These are phyloP conservation scores for Colletotrichum cuscutae DNA, from an alignment of 2,329 filamentous ascomycete species.

Conservation along the genomic window DNA sequence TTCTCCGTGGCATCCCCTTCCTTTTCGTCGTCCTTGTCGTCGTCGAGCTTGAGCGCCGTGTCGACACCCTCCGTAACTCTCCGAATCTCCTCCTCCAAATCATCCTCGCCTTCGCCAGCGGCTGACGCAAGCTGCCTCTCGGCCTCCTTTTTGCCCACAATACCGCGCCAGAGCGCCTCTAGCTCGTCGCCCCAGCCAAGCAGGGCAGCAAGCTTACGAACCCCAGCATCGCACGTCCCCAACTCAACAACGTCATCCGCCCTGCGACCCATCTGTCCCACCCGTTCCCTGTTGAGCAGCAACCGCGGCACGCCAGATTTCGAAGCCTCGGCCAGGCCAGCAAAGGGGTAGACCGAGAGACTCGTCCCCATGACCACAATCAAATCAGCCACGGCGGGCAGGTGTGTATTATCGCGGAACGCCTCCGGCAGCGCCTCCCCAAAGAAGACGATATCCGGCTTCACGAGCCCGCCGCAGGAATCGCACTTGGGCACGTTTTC, in stretches of 20 bases:
- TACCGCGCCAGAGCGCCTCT: conserved; percentile 76
- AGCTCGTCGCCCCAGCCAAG: conserved; percentile 90
- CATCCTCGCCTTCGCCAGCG: conserved; percentile 44
- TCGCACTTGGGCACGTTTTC: conserved; percentile 78
- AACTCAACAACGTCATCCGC: conserved; percentile 87
- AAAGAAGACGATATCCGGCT: conserved; percentile 96
- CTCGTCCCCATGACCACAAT: conserved; percentile 91
- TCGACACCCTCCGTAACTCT: conserved; percentile 50
- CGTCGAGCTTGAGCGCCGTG: conserved; percentile 45
- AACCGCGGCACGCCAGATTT: conserved; percentile 75
- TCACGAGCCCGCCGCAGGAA: conserved; percentile 81
- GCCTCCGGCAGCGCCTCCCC: conserved; percentile 71
- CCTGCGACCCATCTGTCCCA: conserved; percentile 80
- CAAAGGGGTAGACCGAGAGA: conserved; percentile 88
- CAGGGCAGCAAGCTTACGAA: conserved; percentile 80
- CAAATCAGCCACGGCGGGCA: conserved; percentile 75
- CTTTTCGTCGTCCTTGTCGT: conserved; percentile 31
- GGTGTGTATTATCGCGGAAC: conserved; percentile 49
- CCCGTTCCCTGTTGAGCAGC: conserved; percentile 86
- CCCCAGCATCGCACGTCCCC: conserved; percentile 84
- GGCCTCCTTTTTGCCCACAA: conserved; percentile 71
- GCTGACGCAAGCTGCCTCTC: conserved; percentile 55
- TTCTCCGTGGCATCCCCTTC: background rate
- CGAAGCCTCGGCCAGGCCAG: conserved; percentile 77
- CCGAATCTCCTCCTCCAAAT: conserved; percentile 56